phyloP scores from a whole-genome alignment of 225 moss, liverwort and hornwort species.

The Lunularia cruciata region DNA sequence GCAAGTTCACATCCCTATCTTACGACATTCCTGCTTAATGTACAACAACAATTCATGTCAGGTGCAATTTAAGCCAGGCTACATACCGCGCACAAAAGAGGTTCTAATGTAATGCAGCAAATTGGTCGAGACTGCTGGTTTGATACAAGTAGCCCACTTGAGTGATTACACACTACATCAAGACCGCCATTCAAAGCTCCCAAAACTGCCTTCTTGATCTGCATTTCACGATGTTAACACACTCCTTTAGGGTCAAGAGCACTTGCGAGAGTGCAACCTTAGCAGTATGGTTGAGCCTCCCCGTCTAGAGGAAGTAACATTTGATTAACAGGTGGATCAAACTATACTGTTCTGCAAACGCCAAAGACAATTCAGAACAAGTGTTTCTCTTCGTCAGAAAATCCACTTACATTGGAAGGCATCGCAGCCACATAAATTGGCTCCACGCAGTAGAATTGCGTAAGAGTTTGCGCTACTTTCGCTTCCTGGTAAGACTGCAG shows the following conservation, averaged over 20 bases:
- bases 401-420: conserved; percentile 58
- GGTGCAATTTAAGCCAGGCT: too few species aligned
- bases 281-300: neutral
- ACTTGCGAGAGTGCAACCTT: too few species aligned
- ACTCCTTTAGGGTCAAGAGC: too few species aligned
- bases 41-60: too few species aligned
- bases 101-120: conserved; percentile 95
- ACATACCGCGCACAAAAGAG: conserved; percentile 68
- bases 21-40: too few species aligned
- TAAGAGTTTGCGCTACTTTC: conserved; percentile 57
- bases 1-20: too few species aligned
- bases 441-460: conserved; percentile 65
- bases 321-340: neutral
- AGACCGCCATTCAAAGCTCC: conserved; percentile 57
- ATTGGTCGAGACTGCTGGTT: conserved; percentile 61
- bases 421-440: conserved; percentile 84
- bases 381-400: neutral
- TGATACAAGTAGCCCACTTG: conserved; percentile 16
- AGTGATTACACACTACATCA: conserved; percentile 36
- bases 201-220: conserved; percentile 78
- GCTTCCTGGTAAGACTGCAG: conserved; percentile 49
- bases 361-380: too few species aligned
- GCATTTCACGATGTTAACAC: conserved; percentile 39
- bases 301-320: neutral
- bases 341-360: too few species aligned